Evolutionary conservation across 164 flowering plant species (phyloP), one percentile per base, ranked within the genome.

Genomic region (Taxillus chinensis): DNA sequence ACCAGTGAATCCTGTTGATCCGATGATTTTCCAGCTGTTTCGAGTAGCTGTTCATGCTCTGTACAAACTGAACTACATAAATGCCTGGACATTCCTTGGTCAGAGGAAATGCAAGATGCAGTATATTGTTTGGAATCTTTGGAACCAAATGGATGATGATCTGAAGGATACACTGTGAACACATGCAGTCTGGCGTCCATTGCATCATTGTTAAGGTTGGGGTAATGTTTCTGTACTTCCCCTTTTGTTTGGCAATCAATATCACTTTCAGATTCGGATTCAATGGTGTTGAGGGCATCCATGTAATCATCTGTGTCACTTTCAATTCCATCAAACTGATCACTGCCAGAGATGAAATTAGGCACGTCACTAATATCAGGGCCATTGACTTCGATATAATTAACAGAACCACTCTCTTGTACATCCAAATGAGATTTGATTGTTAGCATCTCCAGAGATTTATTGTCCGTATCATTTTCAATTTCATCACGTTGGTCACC

Each of bases 201-300:
- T 67, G 37, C 80, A 40, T 64, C 61, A 64, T 52, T 59, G 37
- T 66, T 66, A 27, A 71, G 49, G 41, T 61, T 63, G 27, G 76
- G 68, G 7, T 42, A 63, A 61, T 51, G 48, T n/a, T 60, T 64
- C 68, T 74, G 73, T 57, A 75, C 69, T 69, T 79, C 86, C 55
- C 61, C 73, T 70, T 80, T 87, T 57, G 77, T 79, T 65, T 79
- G 81, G 62, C 65, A 73, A 69, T 85, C 91, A 48, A 70, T 41
- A 59, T 86, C 95, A 67, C 68, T 81, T 72, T 90, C 96, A 66
- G 70, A 71, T 75, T 90, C 96, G 41, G 98, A 85, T 61, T 86
- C 95, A 64, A 84, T 87, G n/a, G 82, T 83, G 70, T 85, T 84
- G 67, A 83, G 93, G 11, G 92, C 92, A 76, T 84, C 92, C 75